These are phyloP conservation scores for Eucalyptus sp. DNA, from an alignment of 345 rosid genomes.

Conservation along the genomic window DNA sequence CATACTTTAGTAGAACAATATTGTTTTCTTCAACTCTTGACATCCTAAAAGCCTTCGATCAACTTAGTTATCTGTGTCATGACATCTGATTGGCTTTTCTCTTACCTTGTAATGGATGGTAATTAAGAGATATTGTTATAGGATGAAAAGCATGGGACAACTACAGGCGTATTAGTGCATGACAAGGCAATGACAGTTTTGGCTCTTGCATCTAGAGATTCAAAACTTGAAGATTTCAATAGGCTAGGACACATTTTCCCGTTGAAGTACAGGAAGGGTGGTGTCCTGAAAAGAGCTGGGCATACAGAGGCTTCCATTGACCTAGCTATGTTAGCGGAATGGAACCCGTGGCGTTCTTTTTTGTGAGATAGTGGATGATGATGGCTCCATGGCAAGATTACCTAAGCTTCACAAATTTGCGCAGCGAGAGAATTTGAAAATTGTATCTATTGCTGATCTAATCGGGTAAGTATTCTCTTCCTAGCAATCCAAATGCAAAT, in stretches of 20 bases:
- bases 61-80: background rate
- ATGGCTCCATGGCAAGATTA: background rate
- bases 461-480: background rate
- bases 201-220: constrained; percentile 61
- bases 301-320: constrained; percentile 86
- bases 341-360: constrained; percentile 63
- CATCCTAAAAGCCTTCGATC: background rate
- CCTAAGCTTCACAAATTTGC: background rate
- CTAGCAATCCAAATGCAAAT: background rate
- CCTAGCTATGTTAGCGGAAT: constrained; percentile 51
- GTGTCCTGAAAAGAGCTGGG: constrained; percentile 50
- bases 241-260: constrained; percentile 82
- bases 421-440: background rate
- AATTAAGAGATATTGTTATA: background rate
- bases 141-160: constrained; percentile 89
- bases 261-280: constrained; percentile 68
- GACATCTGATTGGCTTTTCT: background rate
- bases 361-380: constrained; percentile 22
- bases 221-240: constrained; percentile 75
- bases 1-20: background rate
- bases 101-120: background rate
- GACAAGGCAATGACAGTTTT: constrained; percentile 72
- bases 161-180: constrained; percentile 73
- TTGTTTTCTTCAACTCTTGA: background rate
- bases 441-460: background rate